Evolutionary conservation across 352 stramenopile species (phyloP), one percentile per base, ranked within the genome.

Genomic region (Pythium apleroticum): DNA sequence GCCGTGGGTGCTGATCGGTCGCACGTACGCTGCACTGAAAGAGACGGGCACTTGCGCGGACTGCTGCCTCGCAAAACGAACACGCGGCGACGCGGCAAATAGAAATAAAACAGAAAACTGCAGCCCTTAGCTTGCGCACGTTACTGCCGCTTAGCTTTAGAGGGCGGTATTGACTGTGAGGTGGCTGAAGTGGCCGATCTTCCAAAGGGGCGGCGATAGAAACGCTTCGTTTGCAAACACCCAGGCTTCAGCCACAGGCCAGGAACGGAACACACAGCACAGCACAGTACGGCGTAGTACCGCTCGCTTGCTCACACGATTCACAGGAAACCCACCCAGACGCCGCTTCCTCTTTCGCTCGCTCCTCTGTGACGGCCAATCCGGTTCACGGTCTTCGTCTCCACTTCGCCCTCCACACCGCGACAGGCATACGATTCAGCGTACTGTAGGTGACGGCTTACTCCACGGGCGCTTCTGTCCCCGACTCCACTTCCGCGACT

Each of bases 61-160:
- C 20, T 17, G 43, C 43, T 50, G 43, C 43, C 43, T 25, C 43
- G 43, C 43, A 50, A 50, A 50, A 50, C 43, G 43, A 50, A 50
- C n/a, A 28, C 20, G 43, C 43, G 17, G 43, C 43, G 43, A 55
- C 27, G 30, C 52, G 46, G 52, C 52, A 59, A 49, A 59, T 59
- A 59, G 52, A 59, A 59, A 50, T 31, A 48, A 59, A 46, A 24
- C 52, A 59, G 52, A 57, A 59, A 50, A 50, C 43, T 25, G 43
- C 43, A 50, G 43, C 43, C n/a, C 10, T 46, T 46, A 10, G 43
- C 9, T 12, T 20, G 43, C 43, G 50, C 50, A 24, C 50, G 50
- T 37, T 57, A 28, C 50, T 28, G 43, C 35, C 37, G 31, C 15
- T 24, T 57, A 11, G 17, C 31, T 27, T 4, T 22, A 30, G 22